Percentiles rank a stretch among this genome's conserved stretches.
Evolutionary conservation across 2,329 filamentous ascomycete species (phyloP).

Genomic region (Leptographium procerum): DNA sequence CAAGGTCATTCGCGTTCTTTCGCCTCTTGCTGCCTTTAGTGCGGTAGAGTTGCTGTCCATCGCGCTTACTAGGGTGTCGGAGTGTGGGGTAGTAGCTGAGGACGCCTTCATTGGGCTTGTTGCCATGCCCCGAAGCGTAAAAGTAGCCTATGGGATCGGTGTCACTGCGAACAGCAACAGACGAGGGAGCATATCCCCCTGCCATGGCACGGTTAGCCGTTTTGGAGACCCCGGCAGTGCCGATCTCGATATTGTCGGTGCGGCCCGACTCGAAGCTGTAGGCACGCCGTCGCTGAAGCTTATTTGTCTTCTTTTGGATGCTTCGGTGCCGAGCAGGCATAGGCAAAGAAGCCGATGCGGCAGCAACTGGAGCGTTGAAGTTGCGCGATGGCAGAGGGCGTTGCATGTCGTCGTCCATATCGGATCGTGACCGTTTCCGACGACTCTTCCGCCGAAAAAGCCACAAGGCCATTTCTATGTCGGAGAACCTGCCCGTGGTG

Average conservation of each 20-base stretch:
- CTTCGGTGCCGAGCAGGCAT: slow-evolving; percentile 13
- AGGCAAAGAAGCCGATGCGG: slow-evolving; percentile 14
- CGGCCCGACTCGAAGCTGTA: slow-evolving; percentile 54
- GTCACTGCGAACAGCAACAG: slow-evolving; percentile 13
- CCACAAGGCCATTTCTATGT: slow-evolving; percentile 60
- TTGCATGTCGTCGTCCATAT: slow-evolving; percentile 36
- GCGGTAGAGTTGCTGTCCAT: slow-evolving; percentile 45
- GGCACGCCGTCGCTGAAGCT: slow-evolving; percentile 37
- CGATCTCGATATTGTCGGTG: slow-evolving; percentile 39
- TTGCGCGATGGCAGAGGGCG: slow-evolving; percentile 19
- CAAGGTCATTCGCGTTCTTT: slow-evolving; percentile 55
- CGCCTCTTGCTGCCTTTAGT: slow-evolving; percentile 73
- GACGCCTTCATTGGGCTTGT: not conserved
- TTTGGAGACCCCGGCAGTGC: slow-evolving; percentile 14
- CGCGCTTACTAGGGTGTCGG: slow-evolving; percentile 48
- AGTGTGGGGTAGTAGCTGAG: slow-evolving; percentile 35
- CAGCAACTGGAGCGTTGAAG: slow-evolving; percentile 14
- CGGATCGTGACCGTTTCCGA: slow-evolving; percentile 43
- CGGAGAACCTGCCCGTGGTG: not conserved
- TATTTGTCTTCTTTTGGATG: slow-evolving; percentile 33
- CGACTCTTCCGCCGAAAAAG: slow-evolving; percentile 67
- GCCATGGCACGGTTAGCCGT: too few species aligned
- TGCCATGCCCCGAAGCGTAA: slow-evolving; percentile 4
- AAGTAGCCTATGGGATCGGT: not conserved
- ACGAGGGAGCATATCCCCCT: too few species aligned